Percentiles rank a stretch among this genome's conserved stretches.
phyloP scores from a whole-genome alignment of 2,329 filamentous ascomycete species.

The Alternaria alternata region DNA sequence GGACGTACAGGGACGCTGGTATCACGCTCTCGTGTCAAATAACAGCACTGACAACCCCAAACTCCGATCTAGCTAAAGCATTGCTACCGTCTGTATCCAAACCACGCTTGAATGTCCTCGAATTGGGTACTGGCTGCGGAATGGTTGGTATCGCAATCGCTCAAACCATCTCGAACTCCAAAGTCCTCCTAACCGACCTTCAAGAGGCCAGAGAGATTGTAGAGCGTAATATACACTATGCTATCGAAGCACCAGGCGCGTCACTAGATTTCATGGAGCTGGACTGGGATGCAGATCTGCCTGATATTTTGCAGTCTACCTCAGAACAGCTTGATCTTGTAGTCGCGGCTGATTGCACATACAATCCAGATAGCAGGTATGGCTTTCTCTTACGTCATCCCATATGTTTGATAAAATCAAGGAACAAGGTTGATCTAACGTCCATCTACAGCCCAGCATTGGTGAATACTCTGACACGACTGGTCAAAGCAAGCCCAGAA shows the following conservation, averaged over 20 bases:
- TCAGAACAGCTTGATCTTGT: conserved; percentile 62
- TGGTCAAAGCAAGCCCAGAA: conserved; percentile 59
- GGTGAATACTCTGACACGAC: conserved; percentile 63
- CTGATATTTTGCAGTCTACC: conserved; percentile 28
- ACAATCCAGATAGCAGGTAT: conserved; percentile 69
- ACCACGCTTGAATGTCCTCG: conserved; percentile 58
- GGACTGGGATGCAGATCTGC: conserved; percentile 69
- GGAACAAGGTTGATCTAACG: background rate
- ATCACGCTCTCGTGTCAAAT: conserved; percentile 65
- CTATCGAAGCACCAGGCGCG: conserved; percentile 55
- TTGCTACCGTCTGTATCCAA: conserved; percentile 3
- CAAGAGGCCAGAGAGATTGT: conserved; percentile 70
- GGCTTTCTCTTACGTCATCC: background rate
- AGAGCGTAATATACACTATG: conserved; percentile 61
- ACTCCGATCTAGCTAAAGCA: conserved; percentile 7
- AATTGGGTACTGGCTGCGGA: conserved; percentile 74
- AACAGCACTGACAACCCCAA: conserved; percentile 51
- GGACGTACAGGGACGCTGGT: conserved; percentile 62
- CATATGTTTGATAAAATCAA: background rate
- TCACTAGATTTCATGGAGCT: conserved; percentile 61
- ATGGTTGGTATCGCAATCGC: conserved; percentile 71
- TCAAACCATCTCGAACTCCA: conserved; percentile 59
- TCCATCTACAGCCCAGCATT: conserved; percentile 61
- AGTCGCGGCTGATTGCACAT: conserved; percentile 75
- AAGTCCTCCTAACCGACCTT: conserved; percentile 70